Evolutionary conservation across 495 filamentous ascomycete species (phyloP).

Genomic region (Haplographium delicatum): DNA sequence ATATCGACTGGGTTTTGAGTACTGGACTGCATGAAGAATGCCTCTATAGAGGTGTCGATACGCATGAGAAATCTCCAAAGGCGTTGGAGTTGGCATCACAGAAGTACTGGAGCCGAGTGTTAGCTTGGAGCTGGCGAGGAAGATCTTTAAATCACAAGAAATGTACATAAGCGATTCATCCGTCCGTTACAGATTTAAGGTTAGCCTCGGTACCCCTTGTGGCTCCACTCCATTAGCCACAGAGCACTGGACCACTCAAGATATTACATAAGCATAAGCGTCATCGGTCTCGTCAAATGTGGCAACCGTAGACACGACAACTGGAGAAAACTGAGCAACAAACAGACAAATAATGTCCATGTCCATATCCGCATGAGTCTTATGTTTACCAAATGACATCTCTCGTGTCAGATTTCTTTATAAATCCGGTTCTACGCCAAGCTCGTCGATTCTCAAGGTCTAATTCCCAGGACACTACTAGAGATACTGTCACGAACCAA

Average conservation of each 20-base stretch:
- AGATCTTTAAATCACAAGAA: too few species aligned
- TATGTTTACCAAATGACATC: conserved; percentile 56
- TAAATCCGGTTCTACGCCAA: conserved; percentile 72
- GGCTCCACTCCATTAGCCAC: too few species aligned
- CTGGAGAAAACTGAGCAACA: too few species aligned
- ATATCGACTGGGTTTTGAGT: conserved; percentile 70
- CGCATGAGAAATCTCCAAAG: conserved; percentile 53
- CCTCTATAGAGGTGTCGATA: conserved; percentile 77
- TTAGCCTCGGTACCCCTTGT: too few species aligned
- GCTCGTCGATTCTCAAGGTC: conserved; percentile 61
- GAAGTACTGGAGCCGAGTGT: background rate
- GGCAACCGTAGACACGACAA: too few species aligned
- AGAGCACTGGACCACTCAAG: too few species aligned
- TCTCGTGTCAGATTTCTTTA: conserved; percentile 67
- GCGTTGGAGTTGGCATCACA: conserved; percentile 8
- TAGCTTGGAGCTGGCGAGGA: too few species aligned
- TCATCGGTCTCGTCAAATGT: background rate
- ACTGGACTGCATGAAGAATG: conserved; percentile 72
- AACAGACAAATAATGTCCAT: too few species aligned
- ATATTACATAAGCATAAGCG: background rate
- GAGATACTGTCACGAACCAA: background rate
- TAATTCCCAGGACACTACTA: background rate
- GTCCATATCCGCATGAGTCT: conserved; percentile 6
- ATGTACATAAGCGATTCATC: too few species aligned
- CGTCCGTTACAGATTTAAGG: too few species aligned